Conservation (phyloP, 1,284 basidiomycete genomes). For the Kwoniella shivajii region DNA sequence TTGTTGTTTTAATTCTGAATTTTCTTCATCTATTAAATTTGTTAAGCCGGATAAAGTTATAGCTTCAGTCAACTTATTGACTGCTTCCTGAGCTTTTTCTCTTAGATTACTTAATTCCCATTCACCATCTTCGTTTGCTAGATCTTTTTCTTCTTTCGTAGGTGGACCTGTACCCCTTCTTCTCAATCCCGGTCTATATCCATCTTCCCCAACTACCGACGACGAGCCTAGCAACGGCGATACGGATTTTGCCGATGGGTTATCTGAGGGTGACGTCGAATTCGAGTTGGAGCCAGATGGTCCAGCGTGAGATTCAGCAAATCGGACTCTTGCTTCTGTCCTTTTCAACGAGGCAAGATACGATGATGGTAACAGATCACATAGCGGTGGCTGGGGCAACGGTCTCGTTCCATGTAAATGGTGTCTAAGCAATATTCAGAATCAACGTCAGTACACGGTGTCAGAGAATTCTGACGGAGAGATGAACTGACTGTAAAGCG, state of each 20-base stretch:
- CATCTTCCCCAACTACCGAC: background rate
- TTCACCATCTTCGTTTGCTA: constrained; percentile 17
- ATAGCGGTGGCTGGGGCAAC: constrained; percentile 48
- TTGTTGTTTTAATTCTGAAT: constrained; percentile 35
- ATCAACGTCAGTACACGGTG: constrained; percentile 1
- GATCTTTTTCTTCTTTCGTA: constrained; percentile 22
- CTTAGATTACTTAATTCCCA: constrained; percentile 32
- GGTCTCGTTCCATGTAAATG: constrained; percentile 48
- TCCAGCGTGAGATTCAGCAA: constrained; percentile 43
- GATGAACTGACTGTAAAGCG: constrained; percentile 43
- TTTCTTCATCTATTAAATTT: constrained; percentile 2
- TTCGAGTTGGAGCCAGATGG: constrained; percentile 36
- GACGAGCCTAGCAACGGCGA: background rate
- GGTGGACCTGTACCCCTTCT: constrained; percentile 34
- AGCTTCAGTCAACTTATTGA: constrained; percentile 28
- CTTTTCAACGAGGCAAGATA: constrained; percentile 49
- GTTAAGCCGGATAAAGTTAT: constrained; percentile 12
- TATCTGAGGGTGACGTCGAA: too few relatives aligned
- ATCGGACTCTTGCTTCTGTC: constrained; percentile 50
- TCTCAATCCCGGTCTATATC: constrained; percentile 27
- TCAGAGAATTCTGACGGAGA: background rate
- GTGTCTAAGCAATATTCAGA: constrained; percentile 27
- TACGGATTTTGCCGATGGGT: background rate
- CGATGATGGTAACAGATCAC: constrained; percentile 44
- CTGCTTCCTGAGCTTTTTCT: constrained; percentile 34